These are phyloP conservation scores for Trichoderma sp. DNA, from an alignment of 2,329 filamentous ascomycete genomes.

Conservation along the genomic window DNA sequence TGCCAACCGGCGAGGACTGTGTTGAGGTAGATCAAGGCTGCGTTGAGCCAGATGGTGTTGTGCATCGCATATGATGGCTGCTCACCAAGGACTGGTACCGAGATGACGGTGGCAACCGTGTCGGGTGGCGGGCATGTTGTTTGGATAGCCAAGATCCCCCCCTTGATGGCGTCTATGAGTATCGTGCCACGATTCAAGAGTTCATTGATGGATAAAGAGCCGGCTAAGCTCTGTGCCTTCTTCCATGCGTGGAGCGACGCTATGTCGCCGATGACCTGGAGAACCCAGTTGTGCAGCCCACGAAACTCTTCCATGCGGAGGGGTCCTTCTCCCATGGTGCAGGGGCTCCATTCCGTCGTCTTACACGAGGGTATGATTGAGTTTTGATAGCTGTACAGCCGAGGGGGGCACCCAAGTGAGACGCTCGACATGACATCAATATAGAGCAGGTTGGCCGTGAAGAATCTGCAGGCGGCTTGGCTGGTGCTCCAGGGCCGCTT, in stretches of 20 bases:
- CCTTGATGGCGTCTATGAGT: constrained; percentile 40
- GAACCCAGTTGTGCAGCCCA: constrained; percentile 57
- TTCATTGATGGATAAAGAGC: constrained; percentile 45
- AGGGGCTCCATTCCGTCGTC: constrained; percentile 20
- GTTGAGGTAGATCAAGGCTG: constrained; percentile 46
- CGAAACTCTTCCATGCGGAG: constrained; percentile 51
- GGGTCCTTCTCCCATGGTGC: constrained; percentile 28
- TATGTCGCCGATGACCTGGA: constrained; percentile 54
- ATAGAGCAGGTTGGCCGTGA: constrained; percentile 46
- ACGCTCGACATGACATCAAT: constrained; percentile 52
- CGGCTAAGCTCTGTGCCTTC: constrained; percentile 42
- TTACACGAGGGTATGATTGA: constrained; percentile 37
- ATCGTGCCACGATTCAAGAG: constrained; percentile 45
- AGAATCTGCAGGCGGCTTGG: constrained; percentile 49
- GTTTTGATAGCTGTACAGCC: constrained; percentile 42
- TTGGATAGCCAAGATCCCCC: constrained; percentile 34
- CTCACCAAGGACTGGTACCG: constrained; percentile 23
- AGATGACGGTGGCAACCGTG: constrained; percentile 19
- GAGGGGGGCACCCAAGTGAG: constrained; percentile 42
- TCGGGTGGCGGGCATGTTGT: neutral
- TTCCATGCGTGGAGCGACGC: constrained; percentile 56
- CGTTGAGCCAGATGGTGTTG: constrained; percentile 48
- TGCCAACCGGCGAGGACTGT: constrained; percentile 53
- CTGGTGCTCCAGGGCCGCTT: constrained; percentile 43
- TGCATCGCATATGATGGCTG: constrained; percentile 28